Evolutionary conservation across 208 protist genomes (phyloP), one percentile per base, ranked within the genome.

Genomic region (Borovskyia barvae): DNA sequence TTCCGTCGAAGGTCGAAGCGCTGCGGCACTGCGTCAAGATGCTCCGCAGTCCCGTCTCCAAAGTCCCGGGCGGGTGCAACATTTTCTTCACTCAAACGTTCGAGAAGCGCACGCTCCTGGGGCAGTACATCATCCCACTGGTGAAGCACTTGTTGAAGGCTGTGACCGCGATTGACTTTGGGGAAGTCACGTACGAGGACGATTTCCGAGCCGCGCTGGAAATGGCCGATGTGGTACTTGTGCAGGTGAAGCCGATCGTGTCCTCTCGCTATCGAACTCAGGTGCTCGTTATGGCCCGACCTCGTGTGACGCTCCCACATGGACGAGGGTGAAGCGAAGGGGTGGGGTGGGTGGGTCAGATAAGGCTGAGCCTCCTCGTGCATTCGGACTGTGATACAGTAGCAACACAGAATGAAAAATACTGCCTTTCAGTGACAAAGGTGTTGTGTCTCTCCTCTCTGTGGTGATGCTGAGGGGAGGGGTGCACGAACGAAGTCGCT

Each of bases 81-180:
- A 75, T 92, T 17, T 91, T 78, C 60, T 90, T 95, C 52, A 92
- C 85, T 12, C 83, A 87, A 53, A 91, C 80, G 2, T 90, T 90
- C 56, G 84, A 95, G 62, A 74, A 76, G 37, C 58, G 57, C 40
- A 82, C 77, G 2, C 53, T 87, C n/a, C 11, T 90, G n/a, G 78
- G 82, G 0, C 41, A 63, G 25, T 77, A 83, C 51, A 37, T 90
- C 20, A 77, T 62, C 28, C 84, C 82, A 14, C 32, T 79, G 9
- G 65, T 87, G 37, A 92, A 90, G 72, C 60, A 54, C 14, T 2
- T 88, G 2, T 47, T 95, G 32, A 76, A 47, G 40, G 40, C 74
- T 0, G 5, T 93, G 25, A 90, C 80, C 1, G 89, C 83, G 4
- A 87, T 93, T 25, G 84, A 95, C 67, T 90, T 93, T 81, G 89